phyloP scores from a whole-genome alignment of 1,139 yeast genomes.

The Blastobotrys persicus region DNA sequence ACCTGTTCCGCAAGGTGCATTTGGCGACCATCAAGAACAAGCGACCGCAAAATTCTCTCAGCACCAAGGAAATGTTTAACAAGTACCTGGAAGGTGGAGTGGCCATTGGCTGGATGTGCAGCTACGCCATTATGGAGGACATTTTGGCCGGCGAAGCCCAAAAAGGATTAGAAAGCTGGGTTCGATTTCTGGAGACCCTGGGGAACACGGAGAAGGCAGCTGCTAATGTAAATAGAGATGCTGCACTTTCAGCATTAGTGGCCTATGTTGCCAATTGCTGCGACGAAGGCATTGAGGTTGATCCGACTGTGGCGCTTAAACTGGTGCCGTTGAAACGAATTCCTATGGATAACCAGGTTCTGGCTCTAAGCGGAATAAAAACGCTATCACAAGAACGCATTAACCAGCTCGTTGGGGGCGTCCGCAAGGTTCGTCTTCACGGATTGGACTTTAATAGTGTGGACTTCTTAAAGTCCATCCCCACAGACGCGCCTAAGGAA shows the following conservation, averaged over 20 bases:
- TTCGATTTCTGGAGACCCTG: slow-evolving; percentile 34
- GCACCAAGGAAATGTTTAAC: slow-evolving; percentile 21
- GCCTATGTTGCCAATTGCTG: slow-evolving; percentile 31
- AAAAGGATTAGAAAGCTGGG: slow-evolving; percentile 37
- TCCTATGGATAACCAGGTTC: slow-evolving; percentile 28
- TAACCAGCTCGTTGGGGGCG: slow-evolving; percentile 20
- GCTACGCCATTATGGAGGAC: slow-evolving; percentile 28
- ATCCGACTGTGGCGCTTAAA: slow-evolving; percentile 30
- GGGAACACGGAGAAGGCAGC: slow-evolving; percentile 27
- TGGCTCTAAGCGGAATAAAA: slow-evolving; percentile 20
- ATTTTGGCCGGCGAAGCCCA: slow-evolving; percentile 29
- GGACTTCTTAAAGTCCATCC: slow-evolving; percentile 27
- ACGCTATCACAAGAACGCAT: slow-evolving; percentile 15
- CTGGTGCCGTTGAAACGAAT: slow-evolving; percentile 33
- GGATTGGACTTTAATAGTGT: slow-evolving; percentile 24
- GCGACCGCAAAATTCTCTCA: background rate
- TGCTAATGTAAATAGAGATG: slow-evolving; percentile 28
- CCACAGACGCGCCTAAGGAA: slow-evolving; percentile 28
- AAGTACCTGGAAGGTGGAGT: slow-evolving; percentile 24
- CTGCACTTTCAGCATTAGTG: slow-evolving; percentile 32
- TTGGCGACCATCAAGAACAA: slow-evolving; percentile 1
- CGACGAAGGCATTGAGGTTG: slow-evolving; percentile 22
- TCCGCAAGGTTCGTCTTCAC: slow-evolving; percentile 24
- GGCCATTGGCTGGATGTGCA: slow-evolving; percentile 31
- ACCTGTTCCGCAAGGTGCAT: slow-evolving; percentile 12